Percentiles rank a stretch among this genome's conserved stretches.
phyloP scores from a whole-genome alignment of 208 protist genomes.

The Leishmania arabica region DNA sequence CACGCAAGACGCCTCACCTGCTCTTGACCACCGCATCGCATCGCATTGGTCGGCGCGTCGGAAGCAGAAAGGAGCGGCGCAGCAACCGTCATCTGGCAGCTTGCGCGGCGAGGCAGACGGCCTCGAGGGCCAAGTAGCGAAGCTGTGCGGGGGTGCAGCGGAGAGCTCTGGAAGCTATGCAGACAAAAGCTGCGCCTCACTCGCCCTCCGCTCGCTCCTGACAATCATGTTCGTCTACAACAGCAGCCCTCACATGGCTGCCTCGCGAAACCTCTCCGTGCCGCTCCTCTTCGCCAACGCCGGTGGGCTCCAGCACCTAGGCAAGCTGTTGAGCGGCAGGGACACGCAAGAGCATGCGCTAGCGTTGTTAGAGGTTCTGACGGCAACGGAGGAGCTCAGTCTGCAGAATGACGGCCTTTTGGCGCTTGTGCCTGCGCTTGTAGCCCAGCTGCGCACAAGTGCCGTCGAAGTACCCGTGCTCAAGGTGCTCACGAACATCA shows the following conservation, averaged over 20 bases:
- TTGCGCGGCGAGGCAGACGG: neutral
- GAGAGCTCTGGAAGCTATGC: neutral
- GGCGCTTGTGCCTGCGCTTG: constrained; percentile 16
- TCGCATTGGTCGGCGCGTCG: constrained; percentile 19
- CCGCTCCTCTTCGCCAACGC: constrained; percentile 34
- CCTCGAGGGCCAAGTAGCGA: neutral
- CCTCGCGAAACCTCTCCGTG: constrained; percentile 17
- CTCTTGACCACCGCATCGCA: neutral
- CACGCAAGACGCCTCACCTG: neutral
- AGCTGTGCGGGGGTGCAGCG: neutral
- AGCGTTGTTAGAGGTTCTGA: constrained; percentile 52
- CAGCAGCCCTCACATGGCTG: neutral
- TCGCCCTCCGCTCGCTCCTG: constrained; percentile 33
- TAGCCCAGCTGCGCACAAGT: neutral
- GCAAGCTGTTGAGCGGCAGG: constrained; percentile 4
- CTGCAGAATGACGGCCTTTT: constrained; percentile 3
- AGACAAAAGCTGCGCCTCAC: constrained; percentile 1
- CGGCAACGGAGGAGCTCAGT: constrained; percentile 21
- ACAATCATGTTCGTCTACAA: constrained; percentile 49
- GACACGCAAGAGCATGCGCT: constrained; percentile 5
- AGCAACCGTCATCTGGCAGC: too few relatives aligned
- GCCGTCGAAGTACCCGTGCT: constrained; percentile 18
- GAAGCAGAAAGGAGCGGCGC: neutral
- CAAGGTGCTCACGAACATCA: constrained; percentile 74
- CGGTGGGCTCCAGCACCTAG: constrained; percentile 38